These are phyloP conservation scores for Boletus rubescentipes DNA, from an alignment of 768 basidiomycete genomes.

Conservation along the genomic window DNA sequence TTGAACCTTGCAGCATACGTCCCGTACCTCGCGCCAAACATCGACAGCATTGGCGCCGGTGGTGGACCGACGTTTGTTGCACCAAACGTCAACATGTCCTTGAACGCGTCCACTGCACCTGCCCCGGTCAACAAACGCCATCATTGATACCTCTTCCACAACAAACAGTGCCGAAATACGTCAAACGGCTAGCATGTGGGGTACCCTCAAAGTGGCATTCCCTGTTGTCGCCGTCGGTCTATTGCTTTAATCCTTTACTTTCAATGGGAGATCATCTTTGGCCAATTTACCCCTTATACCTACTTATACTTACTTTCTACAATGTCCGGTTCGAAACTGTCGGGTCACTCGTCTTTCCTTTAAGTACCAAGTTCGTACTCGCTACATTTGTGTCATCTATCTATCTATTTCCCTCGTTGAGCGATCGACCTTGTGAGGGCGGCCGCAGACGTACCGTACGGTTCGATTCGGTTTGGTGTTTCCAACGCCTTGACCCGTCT, in stretches of 20 bases:
- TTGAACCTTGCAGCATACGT: conserved; percentile 41
- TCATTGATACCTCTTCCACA: background rate
- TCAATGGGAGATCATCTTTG: background rate
- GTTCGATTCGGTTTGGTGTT: too few relatives aligned
- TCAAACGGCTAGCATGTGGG: conserved; percentile 1
- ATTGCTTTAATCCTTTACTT: conserved; percentile 7
- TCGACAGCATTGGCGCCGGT: conserved; percentile 39
- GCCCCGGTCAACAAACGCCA: conserved; percentile 35
- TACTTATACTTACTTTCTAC: too few relatives aligned
- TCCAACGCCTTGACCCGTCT: too few relatives aligned
- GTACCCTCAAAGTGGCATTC: conserved; percentile 8
- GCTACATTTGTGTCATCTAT: too few relatives aligned
- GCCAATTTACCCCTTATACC: background rate
- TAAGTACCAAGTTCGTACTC: too few relatives aligned
- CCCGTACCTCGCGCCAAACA: conserved; percentile 47
- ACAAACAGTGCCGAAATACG: background rate
- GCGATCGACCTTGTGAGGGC: too few relatives aligned
- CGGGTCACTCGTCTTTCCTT: too few relatives aligned
- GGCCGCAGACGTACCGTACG: too few relatives aligned
- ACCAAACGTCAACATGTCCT: conserved; percentile 31
- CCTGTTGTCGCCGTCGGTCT: conserved; percentile 1
- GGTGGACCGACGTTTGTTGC: conserved; percentile 42
- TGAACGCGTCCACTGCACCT: conserved; percentile 37
- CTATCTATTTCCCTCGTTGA: too few relatives aligned
- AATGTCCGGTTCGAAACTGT: too few relatives aligned